Percentiles rank a stretch among this genome's conserved stretches.
Conservation (phyloP, 306 rosid genomes). For the Citrullus colocynthis region DNA sequence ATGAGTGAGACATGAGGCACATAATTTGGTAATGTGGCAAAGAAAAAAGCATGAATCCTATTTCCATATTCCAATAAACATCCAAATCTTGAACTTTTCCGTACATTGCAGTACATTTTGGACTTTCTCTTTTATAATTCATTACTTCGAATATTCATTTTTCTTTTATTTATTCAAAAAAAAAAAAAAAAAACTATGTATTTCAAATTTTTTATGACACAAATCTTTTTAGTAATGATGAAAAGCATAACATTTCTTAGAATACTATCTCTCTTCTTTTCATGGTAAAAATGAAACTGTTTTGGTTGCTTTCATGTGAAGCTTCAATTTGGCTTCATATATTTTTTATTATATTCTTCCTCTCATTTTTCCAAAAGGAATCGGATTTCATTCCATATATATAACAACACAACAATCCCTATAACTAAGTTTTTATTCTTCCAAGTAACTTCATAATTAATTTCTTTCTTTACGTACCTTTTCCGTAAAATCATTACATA, state of each 20-base stretch:
- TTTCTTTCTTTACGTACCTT: neutral
- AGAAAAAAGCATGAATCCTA: too few relatives aligned
- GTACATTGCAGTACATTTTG: neutral
- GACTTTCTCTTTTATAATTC: neutral
- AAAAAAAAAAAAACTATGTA: neutral
- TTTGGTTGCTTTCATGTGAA: neutral
- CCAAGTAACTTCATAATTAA: neutral
- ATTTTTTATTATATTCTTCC: neutral
- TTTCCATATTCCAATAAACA: neutral
- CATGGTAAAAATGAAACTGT: neutral
- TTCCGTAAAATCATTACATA: neutral
- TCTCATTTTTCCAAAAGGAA: neutral
- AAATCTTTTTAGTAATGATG: neutral
- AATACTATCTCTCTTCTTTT: slow-evolving; percentile 5
- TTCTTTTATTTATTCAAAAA: neutral
- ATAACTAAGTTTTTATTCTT: neutral
- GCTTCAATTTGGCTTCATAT: neutral
- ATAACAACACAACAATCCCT: neutral
- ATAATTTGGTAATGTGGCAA: too few relatives aligned
- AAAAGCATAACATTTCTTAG: neutral
- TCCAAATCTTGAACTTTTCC: neutral
- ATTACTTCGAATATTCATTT: neutral
- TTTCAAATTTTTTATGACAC: neutral
- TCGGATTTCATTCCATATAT: neutral
- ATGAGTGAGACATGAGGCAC: too few relatives aligned